Percentiles rank a stretch among this genome's conserved stretches.
These are phyloP conservation scores for Rasamsonia emersonii DNA, from an alignment of 2,329 filamentous ascomycete genomes.

Conservation along the genomic window DNA sequence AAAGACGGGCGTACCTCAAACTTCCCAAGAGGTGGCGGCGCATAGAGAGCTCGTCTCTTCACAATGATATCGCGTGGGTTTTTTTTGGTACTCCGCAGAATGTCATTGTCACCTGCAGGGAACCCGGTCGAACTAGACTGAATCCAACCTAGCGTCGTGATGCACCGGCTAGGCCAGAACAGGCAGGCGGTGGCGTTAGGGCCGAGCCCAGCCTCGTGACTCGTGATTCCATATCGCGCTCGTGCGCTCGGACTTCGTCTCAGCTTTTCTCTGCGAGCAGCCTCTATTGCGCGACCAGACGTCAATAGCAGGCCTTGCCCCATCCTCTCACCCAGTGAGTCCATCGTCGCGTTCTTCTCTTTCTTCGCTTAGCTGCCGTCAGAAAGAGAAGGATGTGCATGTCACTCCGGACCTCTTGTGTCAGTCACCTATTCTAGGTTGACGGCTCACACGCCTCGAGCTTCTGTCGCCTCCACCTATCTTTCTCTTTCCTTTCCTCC, in stretches of 20 bases:
- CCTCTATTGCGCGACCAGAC: slow-evolving; percentile 5
- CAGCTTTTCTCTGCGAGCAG: background rate
- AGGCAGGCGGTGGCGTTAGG: no score
- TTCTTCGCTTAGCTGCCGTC: slow-evolving; percentile 5
- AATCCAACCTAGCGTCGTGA: no score
- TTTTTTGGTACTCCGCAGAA: background rate
- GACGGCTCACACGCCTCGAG: no score
- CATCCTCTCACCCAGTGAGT: background rate
- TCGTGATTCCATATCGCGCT: no score
- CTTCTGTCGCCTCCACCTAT: no score
- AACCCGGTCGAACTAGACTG: background rate
- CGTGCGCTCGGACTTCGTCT: no score
- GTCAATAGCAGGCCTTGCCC: no score
- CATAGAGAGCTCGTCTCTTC: background rate
- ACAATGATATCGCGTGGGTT: background rate
- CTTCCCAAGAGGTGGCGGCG: background rate
- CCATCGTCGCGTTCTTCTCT: background rate
- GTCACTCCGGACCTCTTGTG: slow-evolving; percentile 3
- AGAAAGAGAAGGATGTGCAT: slow-evolving; percentile 7
- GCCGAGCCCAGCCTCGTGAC: no score
- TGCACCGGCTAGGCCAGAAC: no score
- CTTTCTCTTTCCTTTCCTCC: slow-evolving; percentile 2
- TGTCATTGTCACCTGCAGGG: background rate
- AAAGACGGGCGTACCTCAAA: background rate
- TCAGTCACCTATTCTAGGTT: no score